Base-by-base conservation (phyloP, 768 basidiomycete species). In the Leucocoprinus leucothites region DNA sequence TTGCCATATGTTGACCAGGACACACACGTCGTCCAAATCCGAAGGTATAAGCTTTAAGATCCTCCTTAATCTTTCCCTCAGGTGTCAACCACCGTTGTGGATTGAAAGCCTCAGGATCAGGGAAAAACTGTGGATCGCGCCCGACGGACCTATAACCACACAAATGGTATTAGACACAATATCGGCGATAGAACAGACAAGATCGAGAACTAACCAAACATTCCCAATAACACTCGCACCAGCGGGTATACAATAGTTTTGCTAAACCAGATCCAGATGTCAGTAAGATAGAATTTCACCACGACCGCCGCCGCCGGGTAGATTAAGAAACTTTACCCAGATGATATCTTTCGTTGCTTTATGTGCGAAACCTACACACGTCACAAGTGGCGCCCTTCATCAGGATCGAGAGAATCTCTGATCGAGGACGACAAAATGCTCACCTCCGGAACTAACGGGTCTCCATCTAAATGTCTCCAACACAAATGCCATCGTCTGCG, bases 11-110 rank as follows among this genome's bases (percentile, higher is more conserved):
- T 60, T 81, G 79, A 0, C 86, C 86, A 0, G 85, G 85, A 57
- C 86, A 89, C 4, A 86, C 74, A n/a, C 74, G 66, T 58, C 81
- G 66, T 13, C 82, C 84, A 51, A 82, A 84, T 1, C 84, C 83
- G 51, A 83, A 86, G 22, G 77, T 69, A 50, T 75, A 83, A 25
- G 74, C 70, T 61, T 74, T 80, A 38, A 82, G 61, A 53, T 83
- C 82, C 9, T 82, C 78, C n/a, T 74, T 71, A 16, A 85, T 51
- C 24, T 64, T 70, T 0, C 78, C 78, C 7, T 75, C 68, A 14
- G 65, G 60, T 9, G 66, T 70, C 22, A 85, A 51, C 84, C 84
- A 87, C 35, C 84, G 70, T 58, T 80, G 75, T 1, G 84, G 84
- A 41, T 81, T 68, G 61, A 87, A 86, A 24, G 52, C 59, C 50